Evolutionary conservation across 495 filamentous ascomycete species (phyloP), one percentile per base, ranked within the genome.

Genomic region (Xylaria scruposa): DNA sequence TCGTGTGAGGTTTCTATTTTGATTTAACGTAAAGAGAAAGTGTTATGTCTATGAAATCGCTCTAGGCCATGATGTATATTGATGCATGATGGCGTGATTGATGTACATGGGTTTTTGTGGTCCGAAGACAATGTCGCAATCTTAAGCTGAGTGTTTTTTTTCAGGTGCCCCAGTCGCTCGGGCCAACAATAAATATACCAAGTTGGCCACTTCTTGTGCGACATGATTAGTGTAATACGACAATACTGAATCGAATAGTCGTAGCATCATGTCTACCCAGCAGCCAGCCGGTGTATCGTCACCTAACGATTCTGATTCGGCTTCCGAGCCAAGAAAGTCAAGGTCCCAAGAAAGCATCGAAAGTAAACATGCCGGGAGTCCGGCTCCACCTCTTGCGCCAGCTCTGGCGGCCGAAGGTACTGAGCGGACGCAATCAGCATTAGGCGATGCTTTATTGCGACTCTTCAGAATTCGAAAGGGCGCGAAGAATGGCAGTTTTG

Each of bases 401-500:
- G 71, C 67, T 13, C 64, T 78, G 49, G 75, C 73, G 31, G 46
- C 71, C 3, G 65, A 51, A 61, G 76, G 74, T 31, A 49, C 69
- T 24, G 56, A 70, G 60, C 72, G 76, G 5, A 73, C 65, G 70
- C 73, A 78, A 24, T 58, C 69, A 24, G 72, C 62, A 33, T 59
- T 78, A 4, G 74, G 74, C n/a, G 63, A 77, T 73, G 70, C 70
- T 63, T 46, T 78, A 7, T 53, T 78, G 26, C 74, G 76, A 4
- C 70, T 78, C 49, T 38, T 78, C 1, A 59, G 76, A 64, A 73
- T 78, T 73, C 74, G 76, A 68, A 76, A 76, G 29, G 74, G 74
- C 26, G 74, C 72, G 1, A 77, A 73, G 47, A 49, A 56, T 21
- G 68, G 67, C 29, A 63, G 36, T 9, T 71, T 73, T 42, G 76